Base-by-base conservation (phyloP, 305 asterid species). In the Salvia sclarea region DNA sequence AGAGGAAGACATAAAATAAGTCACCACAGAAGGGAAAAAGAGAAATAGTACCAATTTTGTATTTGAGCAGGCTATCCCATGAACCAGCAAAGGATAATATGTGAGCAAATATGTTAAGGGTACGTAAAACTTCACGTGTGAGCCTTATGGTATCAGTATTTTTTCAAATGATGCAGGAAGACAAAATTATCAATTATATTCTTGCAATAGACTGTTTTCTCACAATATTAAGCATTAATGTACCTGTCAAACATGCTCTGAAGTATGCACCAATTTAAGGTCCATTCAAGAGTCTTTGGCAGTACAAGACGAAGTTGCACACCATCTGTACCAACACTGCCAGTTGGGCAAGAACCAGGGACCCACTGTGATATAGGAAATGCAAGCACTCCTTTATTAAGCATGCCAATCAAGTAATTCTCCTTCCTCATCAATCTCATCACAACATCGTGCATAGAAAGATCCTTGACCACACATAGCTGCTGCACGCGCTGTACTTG, bases 241-340 rank as follows among this genome's bases (percentile, higher is more conserved):
- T 72, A 89, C 99, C 97, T 72, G 79, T 95, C 99, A 78, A 95
- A 95, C 99, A 95, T 91, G 88, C 89, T 88, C 80, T 91, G 96
- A 40, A 95, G 75, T 79, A 95, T 84, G 84, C 96, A 88, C 97
- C 98, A 91, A 80, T 95, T 87, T 82, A 95, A 80, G 68, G 91
- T 84, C 99, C 98, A 95, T 55, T 95, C 98, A 43, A 95, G 95
- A 65, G 96, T 89, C 81, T 95, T 91, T 21, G 98, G 91, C 59
- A 95, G 81, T 47, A 91, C 79, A 7, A 92, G 80, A 67, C 85
- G 87, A 71, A 68, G 69, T 17, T 53, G 79, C 71, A 76, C 77
- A 59, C 88, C 96, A 76, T 80, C 76, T 20, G 82, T 75, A 22
- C 84, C 86, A 59, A 69, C 76, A 50, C 59, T 80, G 68, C 76